These are phyloP conservation scores for Lecanoromycetidae sp. DNA, from an alignment of 2,329 filamentous ascomycete species.

Conservation along the genomic window DNA sequence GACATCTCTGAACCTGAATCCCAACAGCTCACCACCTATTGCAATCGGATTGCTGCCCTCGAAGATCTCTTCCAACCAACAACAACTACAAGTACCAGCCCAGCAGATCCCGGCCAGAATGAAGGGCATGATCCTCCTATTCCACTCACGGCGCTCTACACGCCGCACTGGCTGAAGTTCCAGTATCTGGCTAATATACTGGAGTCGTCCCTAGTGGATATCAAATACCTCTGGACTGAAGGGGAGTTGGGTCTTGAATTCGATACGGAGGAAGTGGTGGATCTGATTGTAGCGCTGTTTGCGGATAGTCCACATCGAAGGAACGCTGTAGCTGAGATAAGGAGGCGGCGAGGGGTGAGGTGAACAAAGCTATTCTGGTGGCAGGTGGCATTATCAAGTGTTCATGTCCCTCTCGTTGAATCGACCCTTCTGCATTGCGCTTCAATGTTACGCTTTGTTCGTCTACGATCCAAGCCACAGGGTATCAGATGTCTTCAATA, in stretches of 20 bases:
- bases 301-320: constrained; percentile 33
- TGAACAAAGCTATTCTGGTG: too few species aligned
- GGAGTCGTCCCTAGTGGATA: constrained; percentile 51
- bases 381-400: too few species aligned
- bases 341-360: constrained; percentile 3
- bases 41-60: constrained; percentile 42
- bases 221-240: constrained; percentile 53
- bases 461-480: too few species aligned
- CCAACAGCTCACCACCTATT: constrained; percentile 45
- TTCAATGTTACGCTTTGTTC: too few species aligned
- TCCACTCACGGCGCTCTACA: constrained; percentile 49
- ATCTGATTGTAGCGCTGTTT: constrained; percentile 52
- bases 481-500: too few species aligned
- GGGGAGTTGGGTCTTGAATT: constrained; percentile 53
- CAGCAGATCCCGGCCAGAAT: constrained; percentile 20
- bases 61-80: constrained; percentile 41
- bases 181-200: constrained; percentile 53
- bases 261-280: constrained; percentile 48
- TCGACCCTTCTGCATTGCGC: too few species aligned
- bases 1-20: constrained; percentile 54
- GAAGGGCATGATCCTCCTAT: constrained; percentile 25
- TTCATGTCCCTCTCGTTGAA: too few species aligned
- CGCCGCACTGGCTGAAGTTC: constrained; percentile 52
- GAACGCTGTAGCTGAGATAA: constrained; percentile 13
- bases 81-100: constrained; percentile 25